Evolutionary conservation across 139 green algal genomes (phyloP).

Genomic region (Haematococcus lacustris): DNA sequence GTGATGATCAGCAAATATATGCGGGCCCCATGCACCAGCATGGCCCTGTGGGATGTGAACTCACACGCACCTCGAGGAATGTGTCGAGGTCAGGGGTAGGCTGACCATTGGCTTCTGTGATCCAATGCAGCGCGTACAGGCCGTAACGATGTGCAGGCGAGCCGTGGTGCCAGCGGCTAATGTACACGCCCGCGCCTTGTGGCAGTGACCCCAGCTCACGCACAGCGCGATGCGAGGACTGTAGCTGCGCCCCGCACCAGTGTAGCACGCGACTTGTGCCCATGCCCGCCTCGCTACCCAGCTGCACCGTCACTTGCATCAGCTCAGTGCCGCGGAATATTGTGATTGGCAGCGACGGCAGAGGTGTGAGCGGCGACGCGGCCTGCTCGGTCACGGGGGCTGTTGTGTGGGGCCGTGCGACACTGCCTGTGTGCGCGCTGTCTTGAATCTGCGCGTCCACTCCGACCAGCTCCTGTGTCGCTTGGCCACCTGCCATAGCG

Average conservation of each 20-base stretch:
- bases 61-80: constrained; percentile 42
- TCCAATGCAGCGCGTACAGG: constrained; percentile 83
- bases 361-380: too few relatives aligned
- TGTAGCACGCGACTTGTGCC: constrained; percentile 77
- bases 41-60: too few relatives aligned
- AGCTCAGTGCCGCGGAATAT: constrained; percentile 40
- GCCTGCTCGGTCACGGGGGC: too few relatives aligned
- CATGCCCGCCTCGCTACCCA: constrained; percentile 62
- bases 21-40: too few relatives aligned
- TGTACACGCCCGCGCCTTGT: constrained; percentile 26
- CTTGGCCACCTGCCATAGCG: too few relatives aligned
- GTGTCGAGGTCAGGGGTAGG: constrained; percentile 67
- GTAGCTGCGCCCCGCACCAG: constrained; percentile 80
- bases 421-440: not conserved
- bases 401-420: not conserved
- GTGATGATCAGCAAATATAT: too few relatives aligned
- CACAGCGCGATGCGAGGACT: constrained; percentile 72
- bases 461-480: too few relatives aligned
- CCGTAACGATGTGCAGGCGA: constrained; percentile 75
- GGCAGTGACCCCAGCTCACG: constrained; percentile 74
- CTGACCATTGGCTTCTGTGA: constrained; percentile 62
- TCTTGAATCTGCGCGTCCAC: not conserved
- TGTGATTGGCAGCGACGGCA: constrained; percentile 15
- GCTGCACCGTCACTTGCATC: constrained; percentile 43
- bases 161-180: constrained; percentile 80